phyloP scores from a whole-genome alignment of 2,329 filamentous ascomycete genomes.

The Cladophialophora bantiana region DNA sequence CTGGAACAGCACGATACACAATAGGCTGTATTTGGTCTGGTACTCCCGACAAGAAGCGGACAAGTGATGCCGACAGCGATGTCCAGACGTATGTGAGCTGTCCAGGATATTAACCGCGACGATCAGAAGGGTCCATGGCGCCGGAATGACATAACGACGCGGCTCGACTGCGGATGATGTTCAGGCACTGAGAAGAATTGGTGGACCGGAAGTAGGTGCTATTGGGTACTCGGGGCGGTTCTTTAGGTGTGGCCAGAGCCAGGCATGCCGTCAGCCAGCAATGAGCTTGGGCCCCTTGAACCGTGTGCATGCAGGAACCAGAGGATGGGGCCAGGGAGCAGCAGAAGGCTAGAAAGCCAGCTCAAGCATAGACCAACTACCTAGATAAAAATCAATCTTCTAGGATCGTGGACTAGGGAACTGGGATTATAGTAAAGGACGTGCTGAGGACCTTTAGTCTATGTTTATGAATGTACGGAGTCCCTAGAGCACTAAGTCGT shows the following conservation, averaged over 20 bases:
- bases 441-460: not conserved
- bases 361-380: not conserved
- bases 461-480: too few relatives aligned
- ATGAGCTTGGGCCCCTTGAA: constrained; percentile 11
- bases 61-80: not conserved
- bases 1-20: not conserved
- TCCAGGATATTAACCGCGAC: constrained; percentile 5
- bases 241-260: not conserved
- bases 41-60: not conserved
- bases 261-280: not conserved
- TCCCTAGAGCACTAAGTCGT: too few relatives aligned
- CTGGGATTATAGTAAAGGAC: too few relatives aligned
- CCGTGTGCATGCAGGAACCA: constrained; percentile 16
- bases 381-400: too few relatives aligned
- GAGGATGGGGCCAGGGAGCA: not conserved
- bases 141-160: constrained; percentile 5
- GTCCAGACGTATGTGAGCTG: constrained; percentile 6
- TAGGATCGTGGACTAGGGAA: too few relatives aligned
- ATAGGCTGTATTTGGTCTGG: not conserved
- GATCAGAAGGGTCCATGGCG: not conserved
- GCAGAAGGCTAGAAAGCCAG: constrained; percentile 1
- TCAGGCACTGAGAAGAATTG: constrained; percentile 7
- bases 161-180: not conserved
- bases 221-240: constrained; percentile 10
- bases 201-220: constrained; percentile 8